Base-by-base conservation (phyloP, 208 protist genomes). In the Leishmania major region DNA sequence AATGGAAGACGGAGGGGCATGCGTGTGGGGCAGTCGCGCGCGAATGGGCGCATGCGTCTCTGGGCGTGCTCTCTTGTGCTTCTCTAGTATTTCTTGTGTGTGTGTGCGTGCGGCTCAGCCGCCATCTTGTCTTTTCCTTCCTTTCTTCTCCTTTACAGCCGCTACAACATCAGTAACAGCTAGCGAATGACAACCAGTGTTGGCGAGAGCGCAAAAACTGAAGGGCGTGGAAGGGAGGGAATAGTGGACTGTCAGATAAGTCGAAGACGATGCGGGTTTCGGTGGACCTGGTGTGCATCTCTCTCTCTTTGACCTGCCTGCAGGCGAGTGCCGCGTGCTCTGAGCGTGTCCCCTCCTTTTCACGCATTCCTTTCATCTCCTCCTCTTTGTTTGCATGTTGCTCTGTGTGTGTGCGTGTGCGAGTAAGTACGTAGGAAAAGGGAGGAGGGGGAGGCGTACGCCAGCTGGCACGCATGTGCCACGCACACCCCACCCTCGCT, bases 11-110 rank as follows among this genome's bases (percentile, higher is more conserved):
- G 22, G 19, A 73, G 35, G 5, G 43, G 40, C 22, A 13, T 19
- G 62, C n/a, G 15, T 40, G 28, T 22, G 13, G 31, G 31, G 31
- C 31, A 31, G 31, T 69, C 11, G 73, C 62, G 51, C 40, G 8
- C 40, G 53, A 15, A 15, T 10, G 22, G 8, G 69, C 6, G 25
- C 8, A 37, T 73, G 51, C 64, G 22, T 74, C 17, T 51, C 55
- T 59, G 40, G n/a, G 62, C n/a, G 31, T 22, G 13, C 13, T 40
- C 17, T 15, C 31, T 84, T 75, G 45, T 53, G 70, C 74, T 77
- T 82, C 81, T 45, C 59, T 11, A 8, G 53, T 77, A 15, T 75
- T 55, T 69, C 28, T 62, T 60, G 57, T 60, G 17, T 31, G 57
- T 60, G 57, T 60, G 17, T 31, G 57, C 6, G 51, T 0, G 51